These are phyloP conservation scores for Gossypium davidsonii DNA, from an alignment of 441 rosid species.

Conservation along the genomic window DNA sequence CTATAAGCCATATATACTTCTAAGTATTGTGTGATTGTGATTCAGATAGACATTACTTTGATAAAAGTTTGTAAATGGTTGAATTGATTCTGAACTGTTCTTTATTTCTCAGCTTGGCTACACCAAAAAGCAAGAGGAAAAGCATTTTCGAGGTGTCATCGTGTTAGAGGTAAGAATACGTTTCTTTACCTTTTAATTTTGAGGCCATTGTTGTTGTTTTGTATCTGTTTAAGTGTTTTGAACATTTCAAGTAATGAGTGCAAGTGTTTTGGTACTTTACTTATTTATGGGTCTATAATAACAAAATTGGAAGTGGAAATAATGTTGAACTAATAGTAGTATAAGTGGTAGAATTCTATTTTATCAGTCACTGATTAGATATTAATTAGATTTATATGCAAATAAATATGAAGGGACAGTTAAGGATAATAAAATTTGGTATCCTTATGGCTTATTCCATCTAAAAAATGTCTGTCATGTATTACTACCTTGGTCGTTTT, in stretches of 20 bases:
- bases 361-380: background rate
- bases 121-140: conserved; percentile 69
- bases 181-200: background rate
- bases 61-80: background rate
- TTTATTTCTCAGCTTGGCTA: conserved; percentile 52
- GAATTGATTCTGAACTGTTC: background rate
- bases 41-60: background rate
- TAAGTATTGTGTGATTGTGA: background rate
- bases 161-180: conserved; percentile 47
- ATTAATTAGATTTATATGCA: background rate
- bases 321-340: background rate
- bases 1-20: background rate
- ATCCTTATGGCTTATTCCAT: background rate
- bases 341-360: background rate
- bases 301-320: background rate
- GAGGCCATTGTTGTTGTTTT: background rate
- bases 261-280: background rate
- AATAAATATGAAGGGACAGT: background rate
- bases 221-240: background rate
- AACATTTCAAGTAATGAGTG: background rate
- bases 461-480: background rate
- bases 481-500: background rate
- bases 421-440: background rate
- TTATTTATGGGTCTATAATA: background rate
- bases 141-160: conserved; percentile 61